Percentiles rank a stretch among this genome's conserved stretches.
These are phyloP conservation scores for Barnettozyma californica DNA, from an alignment of 805 yeast species.

Conservation along the genomic window DNA sequence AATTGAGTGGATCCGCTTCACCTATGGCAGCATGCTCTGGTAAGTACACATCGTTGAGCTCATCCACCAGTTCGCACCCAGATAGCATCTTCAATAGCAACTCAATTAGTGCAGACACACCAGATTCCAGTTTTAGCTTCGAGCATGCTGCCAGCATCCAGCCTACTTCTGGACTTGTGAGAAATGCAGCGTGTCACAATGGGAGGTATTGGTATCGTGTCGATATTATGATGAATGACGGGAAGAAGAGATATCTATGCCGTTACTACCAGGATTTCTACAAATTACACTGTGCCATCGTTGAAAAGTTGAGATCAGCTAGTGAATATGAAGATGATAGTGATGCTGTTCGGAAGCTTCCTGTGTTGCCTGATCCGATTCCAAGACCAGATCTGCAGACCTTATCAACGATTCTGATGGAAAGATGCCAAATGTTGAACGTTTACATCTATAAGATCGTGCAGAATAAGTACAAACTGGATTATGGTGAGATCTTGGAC, in stretches of 20 bases:
- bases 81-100: constrained; percentile 12
- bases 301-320: constrained; percentile 18
- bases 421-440: constrained; percentile 37
- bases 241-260: constrained; percentile 35
- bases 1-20: background rate
- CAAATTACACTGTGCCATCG: constrained; percentile 35
- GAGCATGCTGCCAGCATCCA: constrained; percentile 9
- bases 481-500: constrained; percentile 22
- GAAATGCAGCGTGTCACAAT: constrained; percentile 35
- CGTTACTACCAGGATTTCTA: constrained; percentile 49
- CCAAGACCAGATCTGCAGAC: constrained; percentile 32
- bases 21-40: background rate
- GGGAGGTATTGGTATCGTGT: constrained; percentile 49
- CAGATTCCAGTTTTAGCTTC: constrained; percentile 3
- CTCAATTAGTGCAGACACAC: background rate
- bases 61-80: constrained; percentile 7
- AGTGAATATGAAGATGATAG: constrained; percentile 10
- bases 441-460: constrained; percentile 34
- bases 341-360: constrained; percentile 23
- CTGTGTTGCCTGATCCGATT: constrained; percentile 44
- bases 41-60: constrained; percentile 4
- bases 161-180: constrained; percentile 34
- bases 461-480: constrained; percentile 21
- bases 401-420: constrained; percentile 26
- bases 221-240: constrained; percentile 34